Percentiles rank a stretch among this genome's conserved stretches.
phyloP scores from a whole-genome alignment of 2,329 filamentous ascomycete genomes.

The Salinomyces thailandicus region DNA sequence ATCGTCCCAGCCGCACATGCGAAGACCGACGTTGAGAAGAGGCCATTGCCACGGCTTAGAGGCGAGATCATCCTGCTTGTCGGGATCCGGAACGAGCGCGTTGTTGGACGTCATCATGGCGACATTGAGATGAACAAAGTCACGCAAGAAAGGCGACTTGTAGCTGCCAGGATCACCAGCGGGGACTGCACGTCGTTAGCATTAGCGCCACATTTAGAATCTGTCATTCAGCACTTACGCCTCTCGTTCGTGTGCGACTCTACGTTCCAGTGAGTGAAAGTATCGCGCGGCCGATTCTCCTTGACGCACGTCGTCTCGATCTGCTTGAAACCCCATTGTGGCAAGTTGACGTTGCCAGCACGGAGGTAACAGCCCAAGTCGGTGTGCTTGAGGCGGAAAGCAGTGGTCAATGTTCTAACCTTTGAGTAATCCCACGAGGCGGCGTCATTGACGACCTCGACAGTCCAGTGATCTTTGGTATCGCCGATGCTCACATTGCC shows the following conservation, averaged over 20 bases:
- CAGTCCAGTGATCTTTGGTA: slow-evolving; percentile 92
- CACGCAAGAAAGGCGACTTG: slow-evolving; percentile 93
- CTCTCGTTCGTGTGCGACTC: slow-evolving; percentile 91
- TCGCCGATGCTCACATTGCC: slow-evolving; percentile 93
- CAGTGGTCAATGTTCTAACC: slow-evolving; percentile 83
- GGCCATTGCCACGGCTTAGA: slow-evolving; percentile 99
- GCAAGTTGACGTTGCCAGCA: slow-evolving; percentile 89
- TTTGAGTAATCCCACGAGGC: slow-evolving; percentile 74
- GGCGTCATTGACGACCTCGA: slow-evolving; percentile 86
- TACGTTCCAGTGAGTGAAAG: slow-evolving; percentile 98
- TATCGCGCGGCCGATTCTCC: slow-evolving; percentile 80
- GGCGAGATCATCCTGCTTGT: slow-evolving; percentile 97
- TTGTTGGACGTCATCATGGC: slow-evolving; percentile 99
- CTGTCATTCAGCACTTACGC: slow-evolving; percentile 47
- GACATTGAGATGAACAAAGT: slow-evolving; percentile 96
- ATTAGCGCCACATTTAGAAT: background rate
- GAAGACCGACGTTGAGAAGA: slow-evolving; percentile 82
- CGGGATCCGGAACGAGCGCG: slow-evolving; percentile 88
- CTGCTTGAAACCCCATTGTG: slow-evolving; percentile 99
- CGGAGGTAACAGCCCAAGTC: slow-evolving; percentile 84
- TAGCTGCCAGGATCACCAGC: slow-evolving; percentile 82
- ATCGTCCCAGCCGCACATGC: slow-evolving; percentile 98
- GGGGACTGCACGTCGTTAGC: slow-evolving; percentile 62
- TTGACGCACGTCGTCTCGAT: slow-evolving; percentile 95
- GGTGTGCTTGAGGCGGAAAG: slow-evolving; percentile 77